A percentile compares a stretch with the other conserved stretches of the same genome.
phyloP scores from a whole-genome alignment of 352 stramenopile genomes.

The Phytophthora pisi region DNA sequence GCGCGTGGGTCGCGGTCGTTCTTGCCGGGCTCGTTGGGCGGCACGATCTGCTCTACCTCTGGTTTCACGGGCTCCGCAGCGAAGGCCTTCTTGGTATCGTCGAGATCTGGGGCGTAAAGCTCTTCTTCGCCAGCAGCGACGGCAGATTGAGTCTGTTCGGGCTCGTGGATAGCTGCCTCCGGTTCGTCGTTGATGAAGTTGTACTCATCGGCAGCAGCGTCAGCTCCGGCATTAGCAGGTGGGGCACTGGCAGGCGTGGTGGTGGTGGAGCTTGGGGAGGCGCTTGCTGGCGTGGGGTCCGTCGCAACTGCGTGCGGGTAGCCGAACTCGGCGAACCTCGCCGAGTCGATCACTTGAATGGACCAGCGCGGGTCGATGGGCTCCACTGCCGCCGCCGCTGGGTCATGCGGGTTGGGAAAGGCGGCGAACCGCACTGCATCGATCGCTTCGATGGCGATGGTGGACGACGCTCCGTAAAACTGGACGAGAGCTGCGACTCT shows the following conservation, averaged over 20 bases:
- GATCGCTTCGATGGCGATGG: not conserved
- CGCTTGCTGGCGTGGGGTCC: not conserved
- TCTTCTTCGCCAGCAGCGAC: not conserved
- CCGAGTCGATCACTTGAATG: not conserved
- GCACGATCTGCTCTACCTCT: no score
- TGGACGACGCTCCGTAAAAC: not conserved
- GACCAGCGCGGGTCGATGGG: not conserved
- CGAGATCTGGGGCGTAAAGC: not conserved
- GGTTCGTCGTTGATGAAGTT: not conserved
- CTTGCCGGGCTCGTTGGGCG: no score
- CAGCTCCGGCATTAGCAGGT: no score
- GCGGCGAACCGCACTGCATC: not conserved
- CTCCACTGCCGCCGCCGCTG: not conserved
- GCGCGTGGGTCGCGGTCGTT: not conserved
- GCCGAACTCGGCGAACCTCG: not conserved
- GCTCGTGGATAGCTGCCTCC: not conserved
- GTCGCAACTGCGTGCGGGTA: not conserved
- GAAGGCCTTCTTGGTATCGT: not conserved
- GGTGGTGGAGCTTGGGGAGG: not conserved
- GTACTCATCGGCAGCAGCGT: not conserved
- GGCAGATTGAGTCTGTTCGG: not conserved
- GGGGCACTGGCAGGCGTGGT: not conserved
- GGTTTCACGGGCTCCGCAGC: no score
- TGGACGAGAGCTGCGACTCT: not conserved
- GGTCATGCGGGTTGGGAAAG: not conserved